Base-by-base conservation (phyloP, 139 green algal genomes). In the Coelastrella sp. region DNA sequence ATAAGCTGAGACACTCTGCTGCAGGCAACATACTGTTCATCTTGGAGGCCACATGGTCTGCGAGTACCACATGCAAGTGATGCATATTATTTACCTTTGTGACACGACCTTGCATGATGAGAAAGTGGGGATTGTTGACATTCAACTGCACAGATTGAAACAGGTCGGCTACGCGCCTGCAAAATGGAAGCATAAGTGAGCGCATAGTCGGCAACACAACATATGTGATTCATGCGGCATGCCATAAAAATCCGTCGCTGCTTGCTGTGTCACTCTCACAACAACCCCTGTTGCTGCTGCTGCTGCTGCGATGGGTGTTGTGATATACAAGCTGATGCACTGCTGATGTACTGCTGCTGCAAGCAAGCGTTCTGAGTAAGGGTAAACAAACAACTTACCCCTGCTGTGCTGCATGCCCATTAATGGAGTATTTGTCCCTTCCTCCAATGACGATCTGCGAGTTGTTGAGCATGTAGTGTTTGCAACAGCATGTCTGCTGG, bases 61-160 rank as follows among this genome's bases (percentile, higher is more conserved):
- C n/a, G n/a, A n/a, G n/a, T n/a, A n/a, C n/a, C n/a, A n/a, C n/a
- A n/a, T n/a, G n/a, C n/a, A n/a, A n/a, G n/a, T n/a, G n/a, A n/a
- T n/a, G n/a, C n/a, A n/a, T n/a, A n/a, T n/a, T n/a, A n/a, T n/a
- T n/a, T n/a, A 93, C 94, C 91, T 98, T 98, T 40, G 94, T 99
- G 89, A 99, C 98, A 50, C 97, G 92, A 41, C 97, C 97, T 93
- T 99, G 98, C 98, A 99, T 99, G 92, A 99, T 99, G 78, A 99
- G 93, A 90, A 99, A 99, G 90, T 99, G 98, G 21, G 98, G 98
- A 88, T 99, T 99, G 95, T 99, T 99, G 51, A 99, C 96, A 83
- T 99, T 99, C 27, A 99, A 92, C 93, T 98, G 95, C 89, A 99
- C 96, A 6, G 94, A 98, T 87, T 99, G 98, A 89, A 99, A 99